Conservation (phyloP, 2,329 filamentous ascomycete species). For the Trichoderma sp. region DNA sequence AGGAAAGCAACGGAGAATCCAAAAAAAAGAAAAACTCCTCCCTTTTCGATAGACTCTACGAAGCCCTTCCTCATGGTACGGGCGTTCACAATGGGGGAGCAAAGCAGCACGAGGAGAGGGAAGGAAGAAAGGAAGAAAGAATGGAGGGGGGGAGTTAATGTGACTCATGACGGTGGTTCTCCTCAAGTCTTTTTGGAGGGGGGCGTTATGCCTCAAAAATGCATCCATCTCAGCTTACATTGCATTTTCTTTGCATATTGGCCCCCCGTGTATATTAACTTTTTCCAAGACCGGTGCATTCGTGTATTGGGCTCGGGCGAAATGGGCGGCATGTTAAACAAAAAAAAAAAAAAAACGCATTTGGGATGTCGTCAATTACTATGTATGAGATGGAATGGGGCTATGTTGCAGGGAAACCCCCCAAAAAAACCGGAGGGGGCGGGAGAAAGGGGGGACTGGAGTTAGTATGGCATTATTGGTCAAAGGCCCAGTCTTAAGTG, state of each 20-base stretch:
- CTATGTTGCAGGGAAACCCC: constrained; percentile 18
- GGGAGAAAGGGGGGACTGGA: neutral
- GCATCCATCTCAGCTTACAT: neutral
- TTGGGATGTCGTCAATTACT: neutral
- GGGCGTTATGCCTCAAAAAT: neutral
- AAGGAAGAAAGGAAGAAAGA: neutral
- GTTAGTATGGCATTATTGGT: constrained; percentile 10
- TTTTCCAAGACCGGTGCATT: constrained; percentile 10
- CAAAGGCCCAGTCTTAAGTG: constrained; percentile 7
- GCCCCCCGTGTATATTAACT: constrained; percentile 11
- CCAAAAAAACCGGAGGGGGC: neutral
- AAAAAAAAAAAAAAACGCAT: too few relatives aligned
- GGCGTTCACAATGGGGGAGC: neutral
- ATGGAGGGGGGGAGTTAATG: neutral
- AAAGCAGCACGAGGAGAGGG: neutral
- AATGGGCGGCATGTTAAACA: neutral
- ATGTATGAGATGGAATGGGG: neutral
- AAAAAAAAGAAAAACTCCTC: neutral
- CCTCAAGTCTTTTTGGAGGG: neutral
- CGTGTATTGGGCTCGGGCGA: constrained; percentile 7
- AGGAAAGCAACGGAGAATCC: neutral
- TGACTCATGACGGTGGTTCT: constrained; percentile 9
- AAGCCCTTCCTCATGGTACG: neutral
- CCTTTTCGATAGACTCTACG: constrained; percentile 15
- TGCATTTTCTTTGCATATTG: neutral